Evolutionary conservation across 306 rosid species (phyloP).

Genomic region (Acacia acuminata): DNA sequence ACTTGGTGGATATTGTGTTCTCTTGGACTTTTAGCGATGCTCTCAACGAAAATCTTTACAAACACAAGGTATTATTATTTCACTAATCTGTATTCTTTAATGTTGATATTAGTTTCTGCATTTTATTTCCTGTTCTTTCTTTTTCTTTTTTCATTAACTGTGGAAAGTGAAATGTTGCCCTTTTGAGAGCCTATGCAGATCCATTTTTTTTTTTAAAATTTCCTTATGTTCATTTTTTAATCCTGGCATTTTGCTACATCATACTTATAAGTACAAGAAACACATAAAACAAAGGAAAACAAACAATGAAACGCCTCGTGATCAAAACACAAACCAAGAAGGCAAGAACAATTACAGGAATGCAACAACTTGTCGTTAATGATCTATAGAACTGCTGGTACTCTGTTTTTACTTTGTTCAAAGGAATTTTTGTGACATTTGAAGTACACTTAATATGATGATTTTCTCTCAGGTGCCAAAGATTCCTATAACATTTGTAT

Average conservation of each 20-base stretch:
- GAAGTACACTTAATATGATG: neutral
- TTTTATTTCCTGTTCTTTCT: neutral
- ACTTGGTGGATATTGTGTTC: constrained; percentile 34
- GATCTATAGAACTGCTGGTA: neutral
- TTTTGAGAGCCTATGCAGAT: neutral
- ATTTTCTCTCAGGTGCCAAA: constrained; percentile 42
- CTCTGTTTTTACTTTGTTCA: neutral
- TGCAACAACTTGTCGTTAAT: neutral
- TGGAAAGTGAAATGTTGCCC: neutral
- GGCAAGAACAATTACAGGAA: no score
- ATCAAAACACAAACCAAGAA: no score
- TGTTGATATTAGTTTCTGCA: neutral
- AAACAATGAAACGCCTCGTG: no score
- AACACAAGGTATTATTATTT: constrained; percentile 20
- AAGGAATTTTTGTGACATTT: neutral
- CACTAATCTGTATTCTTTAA: neutral
- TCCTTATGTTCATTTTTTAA: neutral
- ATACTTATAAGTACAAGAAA: no score
- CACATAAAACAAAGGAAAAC: no score
- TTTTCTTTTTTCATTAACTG: neutral
- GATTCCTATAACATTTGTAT: constrained; percentile 49
- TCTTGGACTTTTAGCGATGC: constrained; percentile 44
- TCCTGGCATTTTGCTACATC: no score
- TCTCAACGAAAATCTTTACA: constrained; percentile 29
- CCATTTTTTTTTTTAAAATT: no score